These are phyloP conservation scores for Tausonia pullulans DNA, from an alignment of 1,284 basidiomycete species.

Conservation along the genomic window DNA sequence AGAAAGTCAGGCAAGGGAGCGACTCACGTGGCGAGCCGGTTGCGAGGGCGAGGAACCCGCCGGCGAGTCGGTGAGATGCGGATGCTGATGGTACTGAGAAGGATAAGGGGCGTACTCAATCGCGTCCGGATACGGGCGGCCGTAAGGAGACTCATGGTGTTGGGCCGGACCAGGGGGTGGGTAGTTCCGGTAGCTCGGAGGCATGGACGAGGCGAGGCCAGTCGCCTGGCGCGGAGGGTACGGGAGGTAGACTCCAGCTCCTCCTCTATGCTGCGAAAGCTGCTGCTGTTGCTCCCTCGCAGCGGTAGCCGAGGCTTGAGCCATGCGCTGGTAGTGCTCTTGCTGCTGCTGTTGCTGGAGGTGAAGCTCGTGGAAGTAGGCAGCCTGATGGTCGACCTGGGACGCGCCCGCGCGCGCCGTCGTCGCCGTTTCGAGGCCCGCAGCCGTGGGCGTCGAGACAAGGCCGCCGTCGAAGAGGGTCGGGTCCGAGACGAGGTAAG, in stretches of 20 bases:
- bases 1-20: too few species aligned
- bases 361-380: background rate
- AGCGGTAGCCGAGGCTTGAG: too few species aligned
- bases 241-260: background rate
- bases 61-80: background rate
- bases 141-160: background rate
- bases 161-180: background rate
- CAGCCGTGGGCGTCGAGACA: conserved; percentile 5
- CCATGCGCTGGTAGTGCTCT: background rate
- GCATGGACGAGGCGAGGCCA: background rate
- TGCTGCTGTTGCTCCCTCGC: too few species aligned
- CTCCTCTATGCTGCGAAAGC: background rate
- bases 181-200: background rate
- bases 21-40: too few species aligned
- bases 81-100: background rate
- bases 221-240: background rate
- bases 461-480: conserved; percentile 11
- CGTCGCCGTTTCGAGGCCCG: background rate
- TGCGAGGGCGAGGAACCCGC: background rate
- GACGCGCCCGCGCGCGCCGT: background rate
- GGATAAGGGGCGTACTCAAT: background rate
- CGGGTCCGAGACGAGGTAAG: background rate
- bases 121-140: background rate
- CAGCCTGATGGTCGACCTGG: background rate
- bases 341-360: conserved; percentile 2